phyloP scores from a whole-genome alignment of 768 basidiomycete species.

The Coprinellus micaceus region DNA sequence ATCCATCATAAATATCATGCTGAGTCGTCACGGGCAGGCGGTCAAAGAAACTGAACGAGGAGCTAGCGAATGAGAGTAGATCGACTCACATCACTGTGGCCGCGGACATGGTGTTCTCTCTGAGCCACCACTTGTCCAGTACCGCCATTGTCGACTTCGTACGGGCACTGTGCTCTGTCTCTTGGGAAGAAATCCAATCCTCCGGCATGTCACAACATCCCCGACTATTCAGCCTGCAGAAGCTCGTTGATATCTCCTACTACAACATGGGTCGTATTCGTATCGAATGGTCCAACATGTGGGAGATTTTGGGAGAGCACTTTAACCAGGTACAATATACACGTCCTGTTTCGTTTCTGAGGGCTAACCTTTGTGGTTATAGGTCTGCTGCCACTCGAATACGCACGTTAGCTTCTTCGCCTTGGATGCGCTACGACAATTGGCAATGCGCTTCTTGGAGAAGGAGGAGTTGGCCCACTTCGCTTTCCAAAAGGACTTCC shows the following conservation, averaged over 20 bases:
- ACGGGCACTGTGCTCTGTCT: constrained; percentile 91
- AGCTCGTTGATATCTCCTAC: constrained; percentile 97
- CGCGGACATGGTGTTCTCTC: constrained; percentile 98
- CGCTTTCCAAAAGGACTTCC: constrained; percentile 98
- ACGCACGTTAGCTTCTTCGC: constrained; percentile 96
- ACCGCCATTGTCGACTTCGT: constrained; percentile 98
- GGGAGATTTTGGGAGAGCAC: constrained; percentile 97
- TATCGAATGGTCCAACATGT: constrained; percentile 95
- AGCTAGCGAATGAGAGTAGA: constrained; percentile 92
- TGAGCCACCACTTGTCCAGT: constrained; percentile 91
- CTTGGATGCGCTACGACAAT: constrained; percentile 89
- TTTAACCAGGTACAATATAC: constrained; percentile 82
- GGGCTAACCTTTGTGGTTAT: background rate
- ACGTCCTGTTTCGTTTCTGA: background rate
- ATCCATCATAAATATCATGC: too few species aligned
- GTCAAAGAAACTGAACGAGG: constrained; percentile 73
- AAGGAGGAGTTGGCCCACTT: constrained; percentile 98
- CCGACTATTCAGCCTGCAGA: constrained; percentile 93
- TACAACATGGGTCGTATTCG: constrained; percentile 99
- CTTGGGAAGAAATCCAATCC: constrained; percentile 99
- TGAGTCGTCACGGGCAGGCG: too few species aligned
- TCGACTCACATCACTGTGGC: constrained; percentile 98
- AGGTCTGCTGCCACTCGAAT: constrained; percentile 99
- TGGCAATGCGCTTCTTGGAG: constrained; percentile 98
- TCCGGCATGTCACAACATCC: constrained; percentile 93